Evolutionary conservation across 345 rosid species (phyloP).

Genomic region (Hevea brasiliensis): DNA sequence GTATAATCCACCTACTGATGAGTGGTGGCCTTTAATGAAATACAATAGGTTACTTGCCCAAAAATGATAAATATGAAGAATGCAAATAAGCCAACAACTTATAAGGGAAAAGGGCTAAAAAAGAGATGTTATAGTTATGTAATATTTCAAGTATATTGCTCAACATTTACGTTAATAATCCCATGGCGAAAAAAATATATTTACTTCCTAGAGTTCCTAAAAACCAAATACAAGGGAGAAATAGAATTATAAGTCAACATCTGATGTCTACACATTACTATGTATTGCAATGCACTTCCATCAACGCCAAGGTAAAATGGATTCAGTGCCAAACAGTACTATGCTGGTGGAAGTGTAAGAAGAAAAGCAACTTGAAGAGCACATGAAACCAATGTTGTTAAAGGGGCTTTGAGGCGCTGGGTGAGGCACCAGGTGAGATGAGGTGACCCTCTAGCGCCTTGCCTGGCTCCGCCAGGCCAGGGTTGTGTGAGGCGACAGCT

Average conservation of each 20-base stretch:
- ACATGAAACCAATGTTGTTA: neutral
- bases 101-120: neutral
- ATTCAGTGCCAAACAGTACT: neutral
- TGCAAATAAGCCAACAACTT: neutral
- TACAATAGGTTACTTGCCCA: neutral
- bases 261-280: neutral
- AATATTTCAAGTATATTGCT: neutral
- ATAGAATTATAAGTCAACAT: neutral
- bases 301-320: conserved; percentile 5
- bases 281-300: neutral
- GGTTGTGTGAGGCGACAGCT: too few relatives aligned
- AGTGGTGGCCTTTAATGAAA: neutral
- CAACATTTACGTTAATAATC: neutral
- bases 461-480: too few relatives aligned
- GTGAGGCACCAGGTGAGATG: too few relatives aligned
- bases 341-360: neutral
- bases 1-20: neutral
- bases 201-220: neutral
- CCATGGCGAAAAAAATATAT: neutral
- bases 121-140: neutral
- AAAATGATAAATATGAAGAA: too few relatives aligned
- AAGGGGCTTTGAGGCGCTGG: too few relatives aligned
- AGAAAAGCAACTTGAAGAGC: neutral
- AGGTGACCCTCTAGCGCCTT: too few relatives aligned
- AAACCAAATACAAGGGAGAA: neutral